phyloP scores from a whole-genome alignment of 805 yeast species.

The Pichia scutulata region DNA sequence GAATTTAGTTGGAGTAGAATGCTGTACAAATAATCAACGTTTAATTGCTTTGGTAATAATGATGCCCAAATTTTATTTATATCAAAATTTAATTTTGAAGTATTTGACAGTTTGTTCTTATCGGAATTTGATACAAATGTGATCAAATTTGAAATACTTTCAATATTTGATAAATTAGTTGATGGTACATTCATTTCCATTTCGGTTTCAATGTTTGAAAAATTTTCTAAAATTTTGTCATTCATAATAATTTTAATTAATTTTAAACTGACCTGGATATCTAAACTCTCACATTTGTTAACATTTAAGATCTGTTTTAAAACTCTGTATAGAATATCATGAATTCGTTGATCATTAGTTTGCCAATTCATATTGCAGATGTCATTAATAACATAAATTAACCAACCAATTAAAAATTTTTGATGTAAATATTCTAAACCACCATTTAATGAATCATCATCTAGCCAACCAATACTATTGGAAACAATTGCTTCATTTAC shows the following conservation, averaged over 20 bases:
- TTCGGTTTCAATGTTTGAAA: background rate
- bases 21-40: slow-evolving; percentile 20
- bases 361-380: slow-evolving; percentile 16
- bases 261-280: slow-evolving; percentile 14
- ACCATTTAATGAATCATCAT: slow-evolving; percentile 52
- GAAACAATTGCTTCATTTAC: slow-evolving; percentile 67
- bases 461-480: slow-evolving; percentile 45
- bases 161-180: background rate
- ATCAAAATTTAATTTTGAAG: slow-evolving; percentile 14
- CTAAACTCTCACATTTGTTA: slow-evolving; percentile 14
- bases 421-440: slow-evolving; percentile 87
- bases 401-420: slow-evolving; percentile 56
- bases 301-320: slow-evolving; percentile 17
- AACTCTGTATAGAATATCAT: slow-evolving; percentile 12
- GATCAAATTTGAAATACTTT: slow-evolving; percentile 11
- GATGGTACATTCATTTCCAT: background rate
- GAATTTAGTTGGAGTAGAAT: slow-evolving; percentile 13
- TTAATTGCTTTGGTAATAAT: background rate
- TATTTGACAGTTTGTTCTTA: background rate
- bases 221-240: slow-evolving; percentile 11
- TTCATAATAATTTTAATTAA: slow-evolving; percentile 14
- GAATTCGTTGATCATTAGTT: slow-evolving; percentile 6
- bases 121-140: background rate
- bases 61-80: slow-evolving; percentile 14
- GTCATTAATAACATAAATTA: slow-evolving; percentile 37